Base-by-base conservation (phyloP, 2,329 filamentous ascomycete species). In the Cordyceps cateniannulata region DNA sequence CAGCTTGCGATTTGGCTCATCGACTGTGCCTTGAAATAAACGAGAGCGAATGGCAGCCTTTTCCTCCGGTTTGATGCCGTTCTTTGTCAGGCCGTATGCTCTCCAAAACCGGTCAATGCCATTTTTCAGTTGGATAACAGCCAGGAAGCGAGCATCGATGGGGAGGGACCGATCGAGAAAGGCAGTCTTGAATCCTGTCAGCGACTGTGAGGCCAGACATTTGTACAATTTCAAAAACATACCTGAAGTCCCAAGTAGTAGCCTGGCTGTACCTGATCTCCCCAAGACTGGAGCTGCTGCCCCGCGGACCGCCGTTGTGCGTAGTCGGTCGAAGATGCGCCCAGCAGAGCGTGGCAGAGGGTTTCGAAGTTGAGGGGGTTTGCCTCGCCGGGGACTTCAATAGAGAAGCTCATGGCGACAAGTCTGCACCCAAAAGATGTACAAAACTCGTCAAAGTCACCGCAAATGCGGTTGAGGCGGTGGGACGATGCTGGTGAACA, bases 21-120 rank as follows among this genome's bases (percentile, higher is more conserved):
- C 82, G 50, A 96, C 80, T 1, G 90, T 91, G 62, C 89, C 88
- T 64, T 90, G 82, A 9, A 96, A 81, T 24, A 96, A 78, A 25
- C 88, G 84, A 5, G 84, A 83, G 54, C 93, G 86, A 59, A 99
- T 95, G 42, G 82, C 71, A 10, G 82, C 77, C 73, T 95, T 97
- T 70, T 96, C 90, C 22, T 88, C 83, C 29, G 84, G 83, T 71
- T 87, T 85, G 61, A 89, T 83, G 54, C 90, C 85, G 38, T 89
- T 90, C 71, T 78, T 80, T 29, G 71, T 55, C 61, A 75, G 66
- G 38, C 76, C 71, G 81, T 91, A 70, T n/a, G 76, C 66, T 16
- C 95, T 84, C 95, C 95, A 99, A 74, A 92, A 91, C 71, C 89
- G 92, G 72, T 98, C 93, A 73, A 98, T 93, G 60, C 93, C 95